Base-by-base conservation (phyloP, 805 yeast genomes). In the Debaryomyces tyrocola region DNA sequence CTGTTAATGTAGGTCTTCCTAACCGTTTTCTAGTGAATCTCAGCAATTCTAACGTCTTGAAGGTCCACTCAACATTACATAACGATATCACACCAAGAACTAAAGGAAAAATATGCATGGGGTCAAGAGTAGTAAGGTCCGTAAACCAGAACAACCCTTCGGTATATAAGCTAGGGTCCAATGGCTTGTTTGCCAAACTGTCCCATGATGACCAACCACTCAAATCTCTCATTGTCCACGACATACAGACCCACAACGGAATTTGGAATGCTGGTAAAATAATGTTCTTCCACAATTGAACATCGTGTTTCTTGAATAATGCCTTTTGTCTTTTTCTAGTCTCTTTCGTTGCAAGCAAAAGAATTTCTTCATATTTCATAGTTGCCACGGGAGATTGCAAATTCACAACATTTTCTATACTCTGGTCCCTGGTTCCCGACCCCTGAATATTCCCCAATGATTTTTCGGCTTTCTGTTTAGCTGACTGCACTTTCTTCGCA, bases 211-310 rank as follows among this genome's bases (percentile, higher is more conserved):
- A 60, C 84, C 84, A 80, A 1, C 96, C 96, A 36, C 91, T 84
- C 50, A 90, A 67, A 39, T 83, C 78, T 52, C 97, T 75, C 54
- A 90, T 78, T 1, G 90, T 83, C 53, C 84, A 72, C 10, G 94
- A 85, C 75, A 91, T 73, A 2, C 85, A 73, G 1, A 90, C 75
- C 96, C 97, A 91, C 5, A 91, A 62, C 0, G 98, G 98, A 17
- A 92, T 75, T 60, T 91, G 98, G 14, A 88, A 79, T 0, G 83
- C 67, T 1, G 97, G 97, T 33, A 90, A 69, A 4, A 87, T 56
- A 46, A 82, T 68, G 56, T 87, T 83, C 62, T 90, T 91, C 90
- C 95, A 91, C 47, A 84, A 63, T 58, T 89, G 92, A 44, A 90
- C 87, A 8, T 75, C 70, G 57, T 85, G 74, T 44, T 79, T 75